These are phyloP conservation scores for Naematelia aurantialba DNA, from an alignment of 768 basidiomycete species.

Conservation along the genomic window DNA sequence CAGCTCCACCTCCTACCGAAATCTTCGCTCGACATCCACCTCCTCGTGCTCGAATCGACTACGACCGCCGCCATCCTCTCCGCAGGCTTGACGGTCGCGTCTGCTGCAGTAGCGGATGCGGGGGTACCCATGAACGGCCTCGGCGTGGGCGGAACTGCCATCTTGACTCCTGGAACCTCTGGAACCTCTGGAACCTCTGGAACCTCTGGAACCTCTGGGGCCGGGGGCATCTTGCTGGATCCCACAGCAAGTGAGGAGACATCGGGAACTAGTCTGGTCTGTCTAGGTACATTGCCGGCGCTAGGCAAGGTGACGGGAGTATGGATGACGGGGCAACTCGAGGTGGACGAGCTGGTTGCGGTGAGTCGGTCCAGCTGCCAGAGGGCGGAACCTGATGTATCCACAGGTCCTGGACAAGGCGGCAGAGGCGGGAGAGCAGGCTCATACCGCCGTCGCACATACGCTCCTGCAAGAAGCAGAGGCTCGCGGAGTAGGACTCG, in stretches of 20 bases:
- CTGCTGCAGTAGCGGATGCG: constrained; percentile 85
- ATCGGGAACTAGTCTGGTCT: constrained; percentile 63
- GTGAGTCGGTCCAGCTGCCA: constrained; percentile 53
- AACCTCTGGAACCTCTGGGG: constrained; percentile 40
- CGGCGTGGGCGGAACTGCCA: constrained; percentile 76
- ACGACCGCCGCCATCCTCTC: constrained; percentile 84
- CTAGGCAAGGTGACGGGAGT: constrained; percentile 74
- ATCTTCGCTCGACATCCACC: constrained; percentile 83
- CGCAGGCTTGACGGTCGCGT: constrained; percentile 79
- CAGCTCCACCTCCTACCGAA: constrained; percentile 90
- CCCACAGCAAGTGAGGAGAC: constrained; percentile 68
- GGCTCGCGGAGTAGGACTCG: neutral
- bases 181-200: too few species aligned
- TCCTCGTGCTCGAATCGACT: constrained; percentile 87
- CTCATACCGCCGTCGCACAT: neutral
- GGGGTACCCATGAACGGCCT: constrained; percentile 80
- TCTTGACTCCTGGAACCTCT: constrained; percentile 49
- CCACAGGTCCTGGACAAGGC: neutral
- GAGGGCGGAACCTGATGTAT: neutral
- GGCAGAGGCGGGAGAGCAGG: neutral
- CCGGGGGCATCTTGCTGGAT: constrained; percentile 63
- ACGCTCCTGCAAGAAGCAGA: neutral
- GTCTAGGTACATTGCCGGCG: constrained; percentile 82
- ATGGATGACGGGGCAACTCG: constrained; percentile 76
- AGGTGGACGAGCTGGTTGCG: constrained; percentile 56